A percentile compares a stretch with the other conserved stretches of the same genome.
Evolutionary conservation across 768 basidiomycete species (phyloP).

Genomic region (Collybiopsis luxurians): DNA sequence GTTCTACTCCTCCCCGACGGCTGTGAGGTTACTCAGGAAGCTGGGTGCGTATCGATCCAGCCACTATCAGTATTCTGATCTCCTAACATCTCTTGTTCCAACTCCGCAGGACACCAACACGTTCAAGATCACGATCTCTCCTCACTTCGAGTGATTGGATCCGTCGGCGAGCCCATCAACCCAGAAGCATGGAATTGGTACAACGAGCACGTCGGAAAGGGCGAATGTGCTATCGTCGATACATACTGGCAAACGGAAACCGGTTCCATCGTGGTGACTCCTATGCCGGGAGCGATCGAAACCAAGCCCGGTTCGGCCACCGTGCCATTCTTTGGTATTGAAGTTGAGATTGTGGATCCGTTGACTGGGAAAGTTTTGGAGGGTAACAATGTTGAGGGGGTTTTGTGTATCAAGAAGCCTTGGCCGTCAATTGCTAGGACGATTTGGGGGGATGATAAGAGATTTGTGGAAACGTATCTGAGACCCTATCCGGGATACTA

Average conservation of each 20-base stretch:
- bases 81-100: too few relatives aligned
- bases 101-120: slow-evolving; percentile 78
- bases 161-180: slow-evolving; percentile 98
- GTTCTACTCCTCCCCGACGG: slow-evolving; percentile 92
- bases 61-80: neutral
- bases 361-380: slow-evolving; percentile 66
- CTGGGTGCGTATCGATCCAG: slow-evolving; percentile 19
- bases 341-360: slow-evolving; percentile 85
- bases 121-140: slow-evolving; percentile 81
- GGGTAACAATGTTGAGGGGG: slow-evolving; percentile 88
- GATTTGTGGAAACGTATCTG: slow-evolving; percentile 51
- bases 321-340: slow-evolving; percentile 96
- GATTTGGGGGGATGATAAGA: slow-evolving; percentile 86
- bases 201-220: slow-evolving; percentile 88
- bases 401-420: slow-evolving; percentile 78
- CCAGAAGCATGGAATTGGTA: slow-evolving; percentile 99
- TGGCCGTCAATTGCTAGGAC: slow-evolving; percentile 97
- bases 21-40: slow-evolving; percentile 84
- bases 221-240: slow-evolving; percentile 90
- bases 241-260: slow-evolving; percentile 95
- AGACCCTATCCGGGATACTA: slow-evolving; percentile 86
- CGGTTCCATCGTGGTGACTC: slow-evolving; percentile 91
- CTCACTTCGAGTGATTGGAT: slow-evolving; percentile 82
- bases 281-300: slow-evolving; percentile 93
- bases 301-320: slow-evolving; percentile 97